phyloP scores from a whole-genome alignment of 2,329 filamentous ascomycete genomes.

The Colletotrichum horii region DNA sequence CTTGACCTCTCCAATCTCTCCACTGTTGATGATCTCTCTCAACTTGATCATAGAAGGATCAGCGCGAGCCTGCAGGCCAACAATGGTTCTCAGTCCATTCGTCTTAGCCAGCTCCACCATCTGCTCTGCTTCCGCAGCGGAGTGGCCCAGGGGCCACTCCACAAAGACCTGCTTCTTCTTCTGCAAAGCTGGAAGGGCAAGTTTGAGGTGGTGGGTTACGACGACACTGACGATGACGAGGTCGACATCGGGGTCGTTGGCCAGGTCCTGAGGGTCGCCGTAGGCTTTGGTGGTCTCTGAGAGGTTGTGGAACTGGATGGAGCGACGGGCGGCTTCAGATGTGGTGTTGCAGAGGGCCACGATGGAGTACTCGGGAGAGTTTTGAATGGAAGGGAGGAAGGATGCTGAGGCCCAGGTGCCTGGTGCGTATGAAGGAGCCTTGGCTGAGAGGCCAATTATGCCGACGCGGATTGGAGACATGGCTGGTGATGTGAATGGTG shows the following conservation, averaged over 20 bases:
- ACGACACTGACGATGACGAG: conserved; percentile 60
- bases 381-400: conserved; percentile 60
- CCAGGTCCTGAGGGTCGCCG: conserved; percentile 52
- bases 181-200: conserved; percentile 49
- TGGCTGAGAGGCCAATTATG: conserved; percentile 62
- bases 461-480: conserved; percentile 54
- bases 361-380: conserved; percentile 49
- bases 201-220: conserved; percentile 56
- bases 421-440: conserved; percentile 48
- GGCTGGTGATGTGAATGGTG: background rate
- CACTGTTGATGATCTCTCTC: conserved; percentile 44
- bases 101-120: conserved; percentile 42
- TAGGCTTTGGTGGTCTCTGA: conserved; percentile 49
- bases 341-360: conserved; percentile 59
- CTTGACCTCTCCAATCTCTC: conserved; percentile 37
- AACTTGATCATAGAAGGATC: conserved; percentile 43
- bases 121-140: conserved; percentile 44
- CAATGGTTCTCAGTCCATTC: conserved; percentile 45
- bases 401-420: conserved; percentile 58
- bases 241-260: conserved; percentile 54
- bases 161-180: conserved; percentile 60
- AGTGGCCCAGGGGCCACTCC: conserved; percentile 61
- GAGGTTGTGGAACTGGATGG: conserved; percentile 49
- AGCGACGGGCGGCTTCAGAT: conserved; percentile 44
- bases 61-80: conserved; percentile 52